phyloP scores from a whole-genome alignment of 257 asterid genomes.

The Ocimum tenuiflorum region DNA sequence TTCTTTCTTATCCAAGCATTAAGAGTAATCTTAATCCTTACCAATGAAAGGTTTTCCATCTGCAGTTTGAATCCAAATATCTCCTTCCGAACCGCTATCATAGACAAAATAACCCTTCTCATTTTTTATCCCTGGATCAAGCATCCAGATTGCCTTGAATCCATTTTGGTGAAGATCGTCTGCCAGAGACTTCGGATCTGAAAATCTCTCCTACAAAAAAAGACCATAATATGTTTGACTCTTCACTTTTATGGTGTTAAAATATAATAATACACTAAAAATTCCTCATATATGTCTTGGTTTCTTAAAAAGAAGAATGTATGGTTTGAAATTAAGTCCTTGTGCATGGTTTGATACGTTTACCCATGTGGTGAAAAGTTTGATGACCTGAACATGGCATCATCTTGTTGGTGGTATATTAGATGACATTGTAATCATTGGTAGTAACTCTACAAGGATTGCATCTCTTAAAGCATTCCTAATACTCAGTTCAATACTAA shows the following conservation, averaged over 20 bases:
- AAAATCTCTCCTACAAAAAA: slow-evolving; percentile 63
- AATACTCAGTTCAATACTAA: too few species aligned
- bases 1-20: not conserved
- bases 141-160: slow-evolving; percentile 97
- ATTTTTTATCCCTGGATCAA: slow-evolving; percentile 87
- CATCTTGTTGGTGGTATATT: too few species aligned
- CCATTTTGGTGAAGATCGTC: slow-evolving; percentile 72
- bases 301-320: too few species aligned
- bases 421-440: too few species aligned
- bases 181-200: slow-evolving; percentile 72
- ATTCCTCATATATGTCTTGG: too few species aligned
- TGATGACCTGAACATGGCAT: too few species aligned
- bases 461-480: too few species aligned
- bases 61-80: slow-evolving; percentile 76
- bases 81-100: slow-evolving; percentile 75
- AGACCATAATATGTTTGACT: not conserved
- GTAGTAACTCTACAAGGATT: too few species aligned
- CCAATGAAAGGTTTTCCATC: slow-evolving; percentile 75
- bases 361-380: too few species aligned
- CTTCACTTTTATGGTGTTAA: not conserved
- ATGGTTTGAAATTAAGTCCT: too few species aligned
- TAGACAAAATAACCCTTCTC: slow-evolving; percentile 82
- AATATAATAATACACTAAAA: too few species aligned
- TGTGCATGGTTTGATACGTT: too few species aligned
- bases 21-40: slow-evolving; percentile 23